These are phyloP conservation scores for Neurospora sp. DNA, from an alignment of 495 filamentous ascomycete genomes.

Conservation along the genomic window DNA sequence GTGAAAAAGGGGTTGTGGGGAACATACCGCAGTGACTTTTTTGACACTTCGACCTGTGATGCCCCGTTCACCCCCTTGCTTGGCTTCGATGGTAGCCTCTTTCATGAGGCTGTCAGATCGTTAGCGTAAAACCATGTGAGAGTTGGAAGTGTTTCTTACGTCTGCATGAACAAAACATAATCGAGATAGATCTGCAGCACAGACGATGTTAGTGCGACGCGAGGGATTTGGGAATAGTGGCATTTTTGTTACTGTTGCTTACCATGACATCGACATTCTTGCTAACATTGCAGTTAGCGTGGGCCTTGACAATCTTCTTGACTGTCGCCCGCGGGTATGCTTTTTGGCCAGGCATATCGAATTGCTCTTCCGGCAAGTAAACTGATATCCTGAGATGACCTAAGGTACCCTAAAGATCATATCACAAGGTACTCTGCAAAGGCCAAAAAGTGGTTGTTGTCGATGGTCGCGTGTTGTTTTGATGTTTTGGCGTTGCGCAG, in stretches of 20 bases:
- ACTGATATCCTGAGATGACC: not conserved
- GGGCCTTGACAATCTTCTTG: slow-evolving; percentile 82
- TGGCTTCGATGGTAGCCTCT: slow-evolving; percentile 68
- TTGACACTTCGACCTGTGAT: slow-evolving; percentile 64
- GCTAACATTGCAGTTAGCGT: slow-evolving; percentile 66
- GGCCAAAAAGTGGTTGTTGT: not conserved
- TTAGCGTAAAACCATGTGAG: slow-evolving; percentile 3
- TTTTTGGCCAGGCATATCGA: slow-evolving; percentile 49
- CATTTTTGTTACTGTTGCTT: slow-evolving; percentile 17
- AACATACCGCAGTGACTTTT: slow-evolving; percentile 63
- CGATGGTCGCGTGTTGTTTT: not conserved
- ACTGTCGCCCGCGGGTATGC: slow-evolving; percentile 77
- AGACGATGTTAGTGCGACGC: slow-evolving; percentile 3
- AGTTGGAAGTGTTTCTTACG: slow-evolving; percentile 39
- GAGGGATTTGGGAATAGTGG: not conserved
- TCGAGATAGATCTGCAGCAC: slow-evolving; percentile 66
- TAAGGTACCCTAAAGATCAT: not conserved
- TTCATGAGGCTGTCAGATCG: slow-evolving; percentile 57
- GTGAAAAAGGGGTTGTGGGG: not conserved
- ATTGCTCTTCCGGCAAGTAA: not conserved
- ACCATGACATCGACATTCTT: slow-evolving; percentile 86
- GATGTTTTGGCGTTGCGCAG: not conserved
- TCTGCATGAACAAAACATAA: slow-evolving; percentile 83
- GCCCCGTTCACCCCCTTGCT: slow-evolving; percentile 59
- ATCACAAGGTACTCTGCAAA: not conserved